phyloP scores from a whole-genome alignment of 805 yeast genomes.

The Priceomyces castillae region DNA sequence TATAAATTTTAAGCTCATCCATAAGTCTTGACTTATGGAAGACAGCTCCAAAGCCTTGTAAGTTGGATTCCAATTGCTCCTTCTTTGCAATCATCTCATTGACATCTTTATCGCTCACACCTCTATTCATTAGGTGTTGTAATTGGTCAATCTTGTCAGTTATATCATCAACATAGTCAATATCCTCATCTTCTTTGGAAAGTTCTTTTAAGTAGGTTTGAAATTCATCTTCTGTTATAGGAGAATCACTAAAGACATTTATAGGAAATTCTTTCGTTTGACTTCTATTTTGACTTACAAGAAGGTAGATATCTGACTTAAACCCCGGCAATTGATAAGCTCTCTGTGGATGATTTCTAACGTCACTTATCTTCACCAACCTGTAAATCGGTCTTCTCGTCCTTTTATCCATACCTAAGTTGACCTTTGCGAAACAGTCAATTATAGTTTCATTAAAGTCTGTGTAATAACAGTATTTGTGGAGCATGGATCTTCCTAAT shows the following conservation, averaged over 20 bases:
- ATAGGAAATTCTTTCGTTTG: conserved; percentile 73
- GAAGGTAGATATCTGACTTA: conserved; percentile 52
- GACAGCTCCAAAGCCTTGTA: conserved; percentile 64
- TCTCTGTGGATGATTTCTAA: conserved; percentile 43
- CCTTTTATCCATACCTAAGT: conserved; percentile 67
- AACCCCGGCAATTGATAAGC: conserved; percentile 42
- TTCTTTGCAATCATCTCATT: conserved; percentile 76
- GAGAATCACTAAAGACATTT: conserved; percentile 75
- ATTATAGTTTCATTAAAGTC: conserved; percentile 67
- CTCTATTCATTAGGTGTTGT: conserved; percentile 58
- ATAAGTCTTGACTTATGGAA: conserved; percentile 66
- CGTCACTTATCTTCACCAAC: conserved; percentile 75
- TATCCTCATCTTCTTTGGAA: conserved; percentile 49
- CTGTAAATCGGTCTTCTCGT: conserved; percentile 69
- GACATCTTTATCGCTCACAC: conserved; percentile 69
- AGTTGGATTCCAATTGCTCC: conserved; percentile 46
- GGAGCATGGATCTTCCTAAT: conserved; percentile 74
- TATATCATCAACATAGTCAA: conserved; percentile 65
- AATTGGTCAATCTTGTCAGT: conserved; percentile 64
- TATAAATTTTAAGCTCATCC: conserved; percentile 74
- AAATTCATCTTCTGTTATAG: conserved; percentile 69
- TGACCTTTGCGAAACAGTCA: conserved; percentile 80
- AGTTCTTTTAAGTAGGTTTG: conserved; percentile 63
- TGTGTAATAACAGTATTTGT: conserved; percentile 77
- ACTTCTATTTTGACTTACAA: conserved; percentile 78